phyloP scores from a whole-genome alignment of 2,329 filamentous ascomycete species.

The Talaromyces funiculosus region DNA sequence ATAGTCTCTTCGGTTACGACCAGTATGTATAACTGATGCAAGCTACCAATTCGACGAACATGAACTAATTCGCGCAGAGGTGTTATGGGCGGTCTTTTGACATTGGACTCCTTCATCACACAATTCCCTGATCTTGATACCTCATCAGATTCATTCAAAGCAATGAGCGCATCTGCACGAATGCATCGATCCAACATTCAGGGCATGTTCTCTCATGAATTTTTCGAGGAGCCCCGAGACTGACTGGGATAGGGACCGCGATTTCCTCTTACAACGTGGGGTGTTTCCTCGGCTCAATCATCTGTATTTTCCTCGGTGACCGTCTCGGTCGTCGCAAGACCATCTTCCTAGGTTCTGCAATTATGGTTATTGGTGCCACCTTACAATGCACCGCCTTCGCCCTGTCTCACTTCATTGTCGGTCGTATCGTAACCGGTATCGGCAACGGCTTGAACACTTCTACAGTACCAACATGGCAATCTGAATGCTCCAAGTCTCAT shows the following conservation, averaged over 20 bases:
- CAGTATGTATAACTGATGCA: slow-evolving; percentile 40
- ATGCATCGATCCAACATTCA: slow-evolving; percentile 32
- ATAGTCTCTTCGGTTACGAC: slow-evolving; percentile 56
- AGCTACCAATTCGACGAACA: background rate
- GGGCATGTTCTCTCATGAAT: slow-evolving; percentile 19
- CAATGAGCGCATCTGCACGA: slow-evolving; percentile 16
- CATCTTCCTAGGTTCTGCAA: slow-evolving; percentile 45
- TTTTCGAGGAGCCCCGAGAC: background rate
- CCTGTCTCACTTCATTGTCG: slow-evolving; percentile 47
- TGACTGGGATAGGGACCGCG: slow-evolving; percentile 29
- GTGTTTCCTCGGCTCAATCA: slow-evolving; percentile 47
- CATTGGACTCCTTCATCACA: slow-evolving; percentile 56
- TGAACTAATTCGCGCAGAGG: slow-evolving; percentile 38
- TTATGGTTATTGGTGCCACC: slow-evolving; percentile 47
- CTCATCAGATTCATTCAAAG: slow-evolving; percentile 25
- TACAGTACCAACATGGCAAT: slow-evolving; percentile 49
- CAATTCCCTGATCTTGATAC: slow-evolving; percentile 53
- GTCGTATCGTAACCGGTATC: slow-evolving; percentile 48
- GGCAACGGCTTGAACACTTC: slow-evolving; percentile 51
- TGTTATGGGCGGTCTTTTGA: slow-evolving; percentile 70
- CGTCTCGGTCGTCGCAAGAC: slow-evolving; percentile 47
- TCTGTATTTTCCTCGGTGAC: slow-evolving; percentile 49
- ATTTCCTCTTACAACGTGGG: slow-evolving; percentile 45
- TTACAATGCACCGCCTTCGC: slow-evolving; percentile 45
- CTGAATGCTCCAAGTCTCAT: slow-evolving; percentile 48